Evolutionary conservation across 2,329 filamentous ascomycete genomes (phyloP).

Genomic region (Colletotrichum sp.): DNA sequence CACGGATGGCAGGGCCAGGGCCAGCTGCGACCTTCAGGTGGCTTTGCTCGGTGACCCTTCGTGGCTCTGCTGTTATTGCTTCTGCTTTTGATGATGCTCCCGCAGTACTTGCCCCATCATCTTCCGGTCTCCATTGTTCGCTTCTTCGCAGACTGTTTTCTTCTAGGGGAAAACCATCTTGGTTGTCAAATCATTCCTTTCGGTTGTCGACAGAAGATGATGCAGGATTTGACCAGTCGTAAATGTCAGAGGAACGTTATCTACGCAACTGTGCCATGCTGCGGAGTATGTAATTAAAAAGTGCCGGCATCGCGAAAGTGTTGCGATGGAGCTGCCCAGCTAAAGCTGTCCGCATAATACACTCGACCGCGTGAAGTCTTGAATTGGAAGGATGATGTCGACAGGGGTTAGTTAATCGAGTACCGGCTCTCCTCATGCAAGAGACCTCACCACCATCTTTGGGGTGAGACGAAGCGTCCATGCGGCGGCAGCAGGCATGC

Average conservation of each 20-base stretch:
- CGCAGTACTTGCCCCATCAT: neutral
- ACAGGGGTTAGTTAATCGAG: neutral
- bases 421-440: neutral
- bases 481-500: neutral
- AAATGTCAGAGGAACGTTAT: neutral
- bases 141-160: neutral
- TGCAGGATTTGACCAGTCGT: neutral
- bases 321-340: neutral
- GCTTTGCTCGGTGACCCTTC: neutral
- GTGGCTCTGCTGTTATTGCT: neutral
- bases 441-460: constrained; percentile 1
- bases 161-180: neutral
- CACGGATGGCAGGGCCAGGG: constrained; percentile 1
- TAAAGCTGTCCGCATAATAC: neutral
- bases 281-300: neutral
- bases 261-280: neutral
- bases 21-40: constrained; percentile 18
- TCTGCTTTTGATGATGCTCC: neutral
- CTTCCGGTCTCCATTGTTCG: neutral
- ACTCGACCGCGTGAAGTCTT: neutral
- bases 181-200: neutral
- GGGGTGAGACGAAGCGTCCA: constrained; percentile 6
- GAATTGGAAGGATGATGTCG: neutral
- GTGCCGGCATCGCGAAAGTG: constrained; percentile 9
- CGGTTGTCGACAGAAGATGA: neutral